phyloP scores from a whole-genome alignment of 2,329 filamentous ascomycete genomes.

The Apiospora phragmitis region DNA sequence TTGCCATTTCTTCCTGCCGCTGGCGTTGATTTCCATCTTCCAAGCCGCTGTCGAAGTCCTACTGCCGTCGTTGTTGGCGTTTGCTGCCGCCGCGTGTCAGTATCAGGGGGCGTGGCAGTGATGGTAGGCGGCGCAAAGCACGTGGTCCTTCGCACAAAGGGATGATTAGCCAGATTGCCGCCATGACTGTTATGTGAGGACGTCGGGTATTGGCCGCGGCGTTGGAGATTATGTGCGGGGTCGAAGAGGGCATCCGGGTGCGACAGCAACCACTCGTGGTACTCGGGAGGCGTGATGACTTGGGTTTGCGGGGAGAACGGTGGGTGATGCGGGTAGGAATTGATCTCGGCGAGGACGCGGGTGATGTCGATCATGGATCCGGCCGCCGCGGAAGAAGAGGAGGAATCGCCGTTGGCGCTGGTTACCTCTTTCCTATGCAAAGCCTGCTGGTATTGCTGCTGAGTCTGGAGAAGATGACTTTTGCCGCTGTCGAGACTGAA shows the following conservation, averaged over 20 bases:
- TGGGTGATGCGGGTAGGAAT: neutral
- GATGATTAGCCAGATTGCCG: neutral
- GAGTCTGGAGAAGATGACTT: neutral
- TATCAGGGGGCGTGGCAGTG: neutral
- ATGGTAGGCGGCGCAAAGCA: neutral
- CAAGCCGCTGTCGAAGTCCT: neutral
- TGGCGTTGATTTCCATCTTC: neutral
- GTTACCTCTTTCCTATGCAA: neutral
- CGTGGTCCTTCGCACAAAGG: neutral
- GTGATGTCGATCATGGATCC: neutral
- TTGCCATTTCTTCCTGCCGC: neutral
- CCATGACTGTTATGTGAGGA: neutral
- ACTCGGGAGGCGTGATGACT: neutral
- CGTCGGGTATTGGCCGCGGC: neutral
- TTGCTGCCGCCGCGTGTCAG: neutral
- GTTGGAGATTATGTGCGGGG: neutral
- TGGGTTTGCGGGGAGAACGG: neutral
- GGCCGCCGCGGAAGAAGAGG: neutral
- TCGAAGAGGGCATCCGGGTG: neutral
- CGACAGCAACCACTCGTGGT: neutral
- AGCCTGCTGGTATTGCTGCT: neutral
- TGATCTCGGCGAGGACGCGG: slow-evolving; percentile 1
- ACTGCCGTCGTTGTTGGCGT: neutral
- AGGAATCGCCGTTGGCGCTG: neutral
- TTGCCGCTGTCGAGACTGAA: neutral